Evolutionary conservation across 179 eudicot species (phyloP).

Genomic region (Spinacia oleracea): DNA sequence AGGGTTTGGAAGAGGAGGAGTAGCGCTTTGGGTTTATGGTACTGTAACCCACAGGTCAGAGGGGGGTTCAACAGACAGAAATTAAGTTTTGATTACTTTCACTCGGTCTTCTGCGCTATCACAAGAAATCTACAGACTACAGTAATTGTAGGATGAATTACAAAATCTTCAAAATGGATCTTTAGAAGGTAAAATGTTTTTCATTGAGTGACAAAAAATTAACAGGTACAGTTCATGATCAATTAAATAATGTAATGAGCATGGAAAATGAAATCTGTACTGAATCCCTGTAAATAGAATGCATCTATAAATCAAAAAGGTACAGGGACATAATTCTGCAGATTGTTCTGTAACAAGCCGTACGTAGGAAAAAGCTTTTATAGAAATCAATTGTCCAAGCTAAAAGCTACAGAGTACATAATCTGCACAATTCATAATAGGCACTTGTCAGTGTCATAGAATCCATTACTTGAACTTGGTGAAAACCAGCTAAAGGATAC

Average conservation of each 20-base stretch:
- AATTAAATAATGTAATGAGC: no score
- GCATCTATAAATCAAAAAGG: not conserved
- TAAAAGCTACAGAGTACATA: not conserved
- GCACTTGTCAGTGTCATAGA: not conserved
- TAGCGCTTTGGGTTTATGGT: not conserved
- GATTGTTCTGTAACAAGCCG: not conserved
- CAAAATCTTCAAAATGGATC: not conserved
- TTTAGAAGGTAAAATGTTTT: no score
- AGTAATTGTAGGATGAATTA: not conserved
- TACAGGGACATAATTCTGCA: not conserved
- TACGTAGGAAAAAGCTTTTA: not conserved
- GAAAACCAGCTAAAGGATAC: conserved; percentile 1
- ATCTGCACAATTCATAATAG: not conserved
- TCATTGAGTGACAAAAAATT: no score
- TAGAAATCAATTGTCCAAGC: not conserved
- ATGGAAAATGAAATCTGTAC: not conserved
- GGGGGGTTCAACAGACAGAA: not conserved
- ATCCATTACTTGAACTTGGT: conserved; percentile 3
- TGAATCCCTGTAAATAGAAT: no score
- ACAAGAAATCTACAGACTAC: not conserved
- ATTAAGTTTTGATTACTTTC: no score
- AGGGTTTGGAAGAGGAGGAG: not conserved
- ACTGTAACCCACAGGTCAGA: not conserved
- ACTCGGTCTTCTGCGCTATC: not conserved
- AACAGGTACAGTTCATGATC: no score